Evolutionary conservation across 208 protist species (phyloP), one percentile per base, ranked within the genome.

Genomic region (Cochliopodium minus): DNA sequence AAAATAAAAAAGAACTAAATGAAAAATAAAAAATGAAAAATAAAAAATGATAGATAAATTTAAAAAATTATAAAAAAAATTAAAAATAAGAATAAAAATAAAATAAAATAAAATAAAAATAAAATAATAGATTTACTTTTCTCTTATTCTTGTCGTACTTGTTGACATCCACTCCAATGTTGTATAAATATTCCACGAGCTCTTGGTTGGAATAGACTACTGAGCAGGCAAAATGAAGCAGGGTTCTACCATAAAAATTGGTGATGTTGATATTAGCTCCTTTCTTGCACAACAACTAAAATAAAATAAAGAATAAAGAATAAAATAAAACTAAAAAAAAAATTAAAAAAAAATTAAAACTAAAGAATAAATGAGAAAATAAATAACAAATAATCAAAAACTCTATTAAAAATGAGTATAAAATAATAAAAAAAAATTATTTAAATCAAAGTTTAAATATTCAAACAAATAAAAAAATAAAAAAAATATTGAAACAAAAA

Each of bases 51-150:
- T 53, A 61, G 36, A 62, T 63, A 39, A 61, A 61, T n/a, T 53
- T 15, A 38, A 57, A 46, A n/a, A 49, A 53, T 50, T 26, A 55
- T 53, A 55, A 58, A 57, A 61, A 61, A 63, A 17, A 38, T 32
- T 48, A n/a, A 17, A 20, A 61, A 61, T 60, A 52, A 63, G 30
- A 61, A 63, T 53, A 61, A 63, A 57, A 61, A 63, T 53, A n/a
- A 36, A 15, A 61, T 55, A 49, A 60, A 60, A 15, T 45, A 13
- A 60, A 23, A 39, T 20, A 42, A 51, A 64, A 49, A 64, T 20
- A 63, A 56, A 20, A 15, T n/a, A 20, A 49, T 62, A 60, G 36
- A 36, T n/a, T n/a, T n/a, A n/a, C n/a, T n/a, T n/a, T n/a, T n/a
- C n/a, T n/a, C n/a, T n/a, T n/a, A n/a, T n/a, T n/a, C n/a, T n/a